These are phyloP conservation scores for Angophora floribunda DNA, from an alignment of 345 rosid species.

Conservation along the genomic window DNA sequence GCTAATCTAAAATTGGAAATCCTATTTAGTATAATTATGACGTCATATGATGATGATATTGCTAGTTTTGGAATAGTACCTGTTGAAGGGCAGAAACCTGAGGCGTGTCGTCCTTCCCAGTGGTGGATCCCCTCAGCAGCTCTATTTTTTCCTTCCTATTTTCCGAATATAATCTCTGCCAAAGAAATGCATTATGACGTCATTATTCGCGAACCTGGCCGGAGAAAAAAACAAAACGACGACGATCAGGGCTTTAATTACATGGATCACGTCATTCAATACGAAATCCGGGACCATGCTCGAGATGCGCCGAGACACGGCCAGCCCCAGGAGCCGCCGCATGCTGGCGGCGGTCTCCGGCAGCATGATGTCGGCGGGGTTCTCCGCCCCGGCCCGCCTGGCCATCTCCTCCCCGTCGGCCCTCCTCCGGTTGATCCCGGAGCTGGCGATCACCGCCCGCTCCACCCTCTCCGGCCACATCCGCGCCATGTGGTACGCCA, in stretches of 20 bases:
- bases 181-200: background rate
- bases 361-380: slow-evolving; percentile 52
- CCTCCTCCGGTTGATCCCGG: slow-evolving; percentile 54
- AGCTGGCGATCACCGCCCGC: slow-evolving; percentile 81
- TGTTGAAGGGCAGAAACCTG: slow-evolving; percentile 48
- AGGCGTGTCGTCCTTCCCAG: slow-evolving; percentile 32
- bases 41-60: background rate
- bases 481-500: slow-evolving; percentile 69
- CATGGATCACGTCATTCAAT: slow-evolving; percentile 32
- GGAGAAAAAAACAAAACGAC: background rate
- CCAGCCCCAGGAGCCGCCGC: slow-evolving; percentile 37
- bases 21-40: background rate
- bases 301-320: slow-evolving; percentile 18
- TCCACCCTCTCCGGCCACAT: slow-evolving; percentile 66
- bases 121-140: slow-evolving; percentile 43
- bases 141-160: slow-evolving; percentile 72
- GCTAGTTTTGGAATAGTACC: slow-evolving; percentile 9
- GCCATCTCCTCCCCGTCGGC: slow-evolving; percentile 35
- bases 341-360: slow-evolving; percentile 53
- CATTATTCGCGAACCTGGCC: background rate
- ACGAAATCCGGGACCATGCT: slow-evolving; percentile 45
- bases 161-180: slow-evolving; percentile 50
- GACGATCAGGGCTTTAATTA: background rate
- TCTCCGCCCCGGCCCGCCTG: slow-evolving; percentile 30
- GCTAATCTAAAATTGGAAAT: background rate